Conservation (phyloP, 2,329 filamentous ascomycete species). For the Talaromyces sp. region DNA sequence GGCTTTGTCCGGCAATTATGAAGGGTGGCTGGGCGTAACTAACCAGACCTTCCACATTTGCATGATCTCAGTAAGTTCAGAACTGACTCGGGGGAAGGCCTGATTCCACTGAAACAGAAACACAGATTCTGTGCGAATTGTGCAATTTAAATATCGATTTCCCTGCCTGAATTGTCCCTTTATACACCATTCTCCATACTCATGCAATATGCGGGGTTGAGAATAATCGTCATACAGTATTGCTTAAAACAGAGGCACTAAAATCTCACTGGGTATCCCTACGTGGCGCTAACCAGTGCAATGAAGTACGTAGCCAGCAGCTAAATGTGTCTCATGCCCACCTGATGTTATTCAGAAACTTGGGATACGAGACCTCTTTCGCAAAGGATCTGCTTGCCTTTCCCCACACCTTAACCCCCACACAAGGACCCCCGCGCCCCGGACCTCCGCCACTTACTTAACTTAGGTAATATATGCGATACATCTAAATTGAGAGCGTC, state of each 20-base stretch:
- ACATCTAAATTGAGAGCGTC: neutral
- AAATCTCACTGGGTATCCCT: neutral
- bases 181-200: neutral
- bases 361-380: neutral
- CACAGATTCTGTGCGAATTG: neutral
- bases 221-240: neutral
- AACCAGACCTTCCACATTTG: neutral
- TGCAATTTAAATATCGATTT: neutral
- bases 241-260: neutral
- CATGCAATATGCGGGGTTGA: neutral
- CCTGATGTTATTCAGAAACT: neutral
- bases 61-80: neutral
- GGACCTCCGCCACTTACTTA: neutral
- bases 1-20: neutral
- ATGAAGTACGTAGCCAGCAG: neutral
- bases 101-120: neutral
- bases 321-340: neutral
- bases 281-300: neutral
- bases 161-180: neutral
- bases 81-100: neutral
- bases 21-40: neutral
- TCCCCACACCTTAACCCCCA: neutral
- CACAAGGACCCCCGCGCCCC: neutral
- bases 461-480: neutral
- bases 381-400: neutral